Conservation (phyloP, 2,329 filamentous ascomycete species). For the Coniochaeta prunicola region DNA sequence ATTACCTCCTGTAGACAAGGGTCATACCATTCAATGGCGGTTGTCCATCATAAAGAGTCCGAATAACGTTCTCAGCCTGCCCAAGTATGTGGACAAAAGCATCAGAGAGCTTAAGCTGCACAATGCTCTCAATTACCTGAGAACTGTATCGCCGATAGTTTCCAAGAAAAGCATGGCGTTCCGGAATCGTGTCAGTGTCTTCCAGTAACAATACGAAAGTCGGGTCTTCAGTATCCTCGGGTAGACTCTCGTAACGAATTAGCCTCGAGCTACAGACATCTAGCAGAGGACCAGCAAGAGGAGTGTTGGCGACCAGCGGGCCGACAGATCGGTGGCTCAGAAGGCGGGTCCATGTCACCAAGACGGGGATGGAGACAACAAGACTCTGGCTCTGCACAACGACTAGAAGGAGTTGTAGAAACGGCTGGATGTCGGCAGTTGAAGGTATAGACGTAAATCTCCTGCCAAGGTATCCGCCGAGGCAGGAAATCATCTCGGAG, state of each 20-base stretch:
- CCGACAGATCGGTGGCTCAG: conserved; percentile 66
- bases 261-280: conserved; percentile 78
- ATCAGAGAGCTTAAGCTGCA: conserved; percentile 72
- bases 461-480: conserved; percentile 77
- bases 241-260: conserved; percentile 79
- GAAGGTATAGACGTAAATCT: conserved; percentile 61
- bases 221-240: conserved; percentile 72
- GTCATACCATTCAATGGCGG: conserved; percentile 57
- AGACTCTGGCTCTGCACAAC: conserved; percentile 82
- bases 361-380: conserved; percentile 84
- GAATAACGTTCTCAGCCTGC: conserved; percentile 66
- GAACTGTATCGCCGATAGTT: conserved; percentile 92
- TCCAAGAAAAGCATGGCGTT: conserved; percentile 88
- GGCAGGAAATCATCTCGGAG: conserved; percentile 83
- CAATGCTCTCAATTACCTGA: conserved; percentile 80
- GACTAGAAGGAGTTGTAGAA: conserved; percentile 71
- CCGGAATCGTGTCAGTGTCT: conserved; percentile 90
- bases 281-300: conserved; percentile 67
- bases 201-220: conserved; percentile 79
- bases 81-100: conserved; percentile 83
- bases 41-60: conserved; percentile 66
- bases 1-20: background rate
- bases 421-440: conserved; percentile 59
- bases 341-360: conserved; percentile 84
- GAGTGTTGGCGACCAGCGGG: conserved; percentile 50